Base-by-base conservation (phyloP, 352 stramenopile species). In the Globisporangium okanoganense region DNA sequence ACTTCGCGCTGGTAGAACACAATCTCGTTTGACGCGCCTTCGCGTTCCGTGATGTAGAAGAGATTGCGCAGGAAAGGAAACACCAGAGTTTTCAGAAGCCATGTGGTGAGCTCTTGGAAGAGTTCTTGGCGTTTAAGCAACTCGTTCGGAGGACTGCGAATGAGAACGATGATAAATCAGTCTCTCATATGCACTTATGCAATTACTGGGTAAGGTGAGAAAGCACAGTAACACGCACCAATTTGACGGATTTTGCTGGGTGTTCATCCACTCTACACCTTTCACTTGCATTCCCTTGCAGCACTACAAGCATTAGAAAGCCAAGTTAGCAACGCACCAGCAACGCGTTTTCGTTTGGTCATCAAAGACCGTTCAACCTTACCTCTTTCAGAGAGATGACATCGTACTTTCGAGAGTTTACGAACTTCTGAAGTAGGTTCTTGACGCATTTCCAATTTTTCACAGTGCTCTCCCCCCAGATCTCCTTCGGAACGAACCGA, bases 11-110 rank as follows among this genome's bases (percentile, higher is more conserved):
- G 79, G 55, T 86, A 94, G 59, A 74, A 94, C 6, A 71, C 61
- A 9, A 92, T 75, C 12, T 90, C 78, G 36, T 91, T 89, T 3
- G 72, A 79, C 53, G 71, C 73, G 14, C 82, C 85, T 66, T 94
- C 85, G 2, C 65, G 52, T 43, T 91, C 81, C 1, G 85, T 94
- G 53, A 90, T 79, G 65, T 89, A 94, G 66, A 91, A 92, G 48
- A 84, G 59, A 35, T 73, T 81, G 9, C 73, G 75, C 27, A 94
- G 47, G 3, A 90, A 36, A 7, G 85, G 80, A 24, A 86, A 89
- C 0, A 88, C 69, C 8, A 94, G 44, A 2, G 59, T 64, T 8
- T 58, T 71, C 13, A 77, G 58, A 1, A 82, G 22, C 78, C 74
- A 90, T 9, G 61, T 56, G 10, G 90, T 36, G 12, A 91, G 33